A percentile compares a stretch with the other conserved stretches of the same genome.
phyloP scores from a whole-genome alignment of 306 rosid genomes.

The Albizia julibrissin region DNA sequence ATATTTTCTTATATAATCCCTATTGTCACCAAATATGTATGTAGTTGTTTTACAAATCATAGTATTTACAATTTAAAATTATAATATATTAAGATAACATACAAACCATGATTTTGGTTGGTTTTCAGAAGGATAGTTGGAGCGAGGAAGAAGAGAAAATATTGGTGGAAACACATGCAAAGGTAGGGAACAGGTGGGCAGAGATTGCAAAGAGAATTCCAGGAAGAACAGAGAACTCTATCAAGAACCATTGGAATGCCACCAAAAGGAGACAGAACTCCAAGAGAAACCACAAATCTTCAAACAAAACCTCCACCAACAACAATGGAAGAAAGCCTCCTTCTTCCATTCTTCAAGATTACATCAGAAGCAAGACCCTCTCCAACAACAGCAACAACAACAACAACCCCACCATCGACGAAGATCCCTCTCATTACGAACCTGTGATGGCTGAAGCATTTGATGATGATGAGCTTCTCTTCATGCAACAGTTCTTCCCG shows the following conservation, averaged over 20 bases:
- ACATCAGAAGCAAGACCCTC: constrained; percentile 48
- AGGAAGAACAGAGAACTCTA: constrained; percentile 85
- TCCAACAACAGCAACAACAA: neutral
- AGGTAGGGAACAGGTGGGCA: constrained; percentile 83
- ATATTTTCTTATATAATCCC: neutral
- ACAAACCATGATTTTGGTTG: neutral
- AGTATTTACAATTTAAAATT: neutral
- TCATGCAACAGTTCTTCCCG: constrained; percentile 69
- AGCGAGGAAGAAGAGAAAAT: constrained; percentile 76
- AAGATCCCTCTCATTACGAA: constrained; percentile 34
- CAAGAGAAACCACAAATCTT: constrained; percentile 63
- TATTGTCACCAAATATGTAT: neutral
- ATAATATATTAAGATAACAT: neutral
- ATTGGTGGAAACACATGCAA: constrained; percentile 63
- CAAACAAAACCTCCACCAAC: constrained; percentile 9
- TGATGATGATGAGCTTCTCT: constrained; percentile 72
- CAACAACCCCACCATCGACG: neutral
- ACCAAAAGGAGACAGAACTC: constrained; percentile 86
- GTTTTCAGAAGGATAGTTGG: constrained; percentile 75
- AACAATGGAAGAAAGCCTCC: constrained; percentile 51
- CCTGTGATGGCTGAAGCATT: constrained; percentile 33
- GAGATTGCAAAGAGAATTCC: constrained; percentile 78
- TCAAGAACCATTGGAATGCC: constrained; percentile 96
- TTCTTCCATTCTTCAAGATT: constrained; percentile 72
- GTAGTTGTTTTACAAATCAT: neutral